Evolutionary conservation across 106 monocot genomes (phyloP).

Genomic region (Posidonia australis): DNA sequence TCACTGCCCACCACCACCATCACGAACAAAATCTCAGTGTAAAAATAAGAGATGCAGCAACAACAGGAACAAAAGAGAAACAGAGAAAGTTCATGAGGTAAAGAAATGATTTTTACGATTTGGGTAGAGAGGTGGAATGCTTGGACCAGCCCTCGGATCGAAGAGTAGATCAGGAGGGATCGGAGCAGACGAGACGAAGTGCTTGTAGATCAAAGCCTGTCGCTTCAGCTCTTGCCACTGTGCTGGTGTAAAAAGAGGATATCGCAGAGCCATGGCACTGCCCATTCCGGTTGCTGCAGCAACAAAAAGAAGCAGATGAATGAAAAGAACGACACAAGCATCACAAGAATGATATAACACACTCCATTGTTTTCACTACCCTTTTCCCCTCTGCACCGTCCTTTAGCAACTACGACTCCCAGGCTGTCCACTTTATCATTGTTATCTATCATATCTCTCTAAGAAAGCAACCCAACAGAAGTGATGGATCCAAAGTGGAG

Average conservation of each 20-base stretch:
- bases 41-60: background rate
- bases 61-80: background rate
- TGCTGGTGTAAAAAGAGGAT: slow-evolving; percentile 12
- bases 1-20: background rate
- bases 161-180: slow-evolving; percentile 27
- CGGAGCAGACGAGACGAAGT: slow-evolving; percentile 21
- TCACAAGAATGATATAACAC: too few species aligned
- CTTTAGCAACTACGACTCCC: too few species aligned
- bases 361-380: too few species aligned
- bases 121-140: slow-evolving; percentile 6
- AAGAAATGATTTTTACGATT: background rate
- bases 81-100: background rate
- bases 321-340: background rate
- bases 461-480: too few species aligned
- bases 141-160: slow-evolving; percentile 7
- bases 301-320: background rate
- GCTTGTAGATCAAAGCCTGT: slow-evolving; percentile 34
- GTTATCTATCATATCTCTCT: too few species aligned
- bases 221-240: slow-evolving; percentile 42
- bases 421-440: too few species aligned
- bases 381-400: too few species aligned
- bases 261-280: background rate
- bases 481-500: too few species aligned
- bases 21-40: background rate
- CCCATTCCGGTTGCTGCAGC: background rate